phyloP scores from a whole-genome alignment of 495 filamentous ascomycete species.

The Daldinia bambusicola region DNA sequence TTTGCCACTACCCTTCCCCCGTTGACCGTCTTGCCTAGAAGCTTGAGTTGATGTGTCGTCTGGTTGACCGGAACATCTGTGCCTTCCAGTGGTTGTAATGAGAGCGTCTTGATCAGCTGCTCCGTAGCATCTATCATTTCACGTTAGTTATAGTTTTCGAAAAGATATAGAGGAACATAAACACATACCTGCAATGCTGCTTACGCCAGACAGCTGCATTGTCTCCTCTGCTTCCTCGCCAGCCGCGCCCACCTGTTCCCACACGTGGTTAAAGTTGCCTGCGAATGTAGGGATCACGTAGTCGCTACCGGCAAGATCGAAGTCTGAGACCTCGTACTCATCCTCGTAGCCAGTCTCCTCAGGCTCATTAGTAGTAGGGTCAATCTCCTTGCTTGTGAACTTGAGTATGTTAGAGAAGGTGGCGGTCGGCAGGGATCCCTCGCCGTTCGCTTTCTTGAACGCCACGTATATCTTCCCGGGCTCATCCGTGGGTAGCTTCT shows the following conservation, averaged over 20 bases:
- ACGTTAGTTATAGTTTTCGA: conserved; percentile 50
- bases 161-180: conserved; percentile 57
- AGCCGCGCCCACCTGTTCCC: conserved; percentile 89
- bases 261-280: conserved; percentile 94
- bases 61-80: conserved; percentile 87
- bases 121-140: conserved; percentile 85
- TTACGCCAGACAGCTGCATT: conserved; percentile 85
- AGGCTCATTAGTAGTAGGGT: conserved; percentile 91
- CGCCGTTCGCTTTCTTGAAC: conserved; percentile 83
- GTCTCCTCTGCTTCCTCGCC: conserved; percentile 94
- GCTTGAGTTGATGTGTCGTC: conserved; percentile 92
- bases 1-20: conserved; percentile 89
- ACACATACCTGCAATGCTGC: conserved; percentile 88
- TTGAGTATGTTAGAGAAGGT: conserved; percentile 93
- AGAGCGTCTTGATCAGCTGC: conserved; percentile 84
- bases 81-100: conserved; percentile 92
- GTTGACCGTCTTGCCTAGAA: conserved; percentile 93
- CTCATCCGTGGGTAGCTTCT: conserved; percentile 80
- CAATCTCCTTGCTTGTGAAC: conserved; percentile 97
- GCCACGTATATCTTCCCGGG: conserved; percentile 94
- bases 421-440: conserved; percentile 73
- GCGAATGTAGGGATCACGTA: conserved; percentile 94
- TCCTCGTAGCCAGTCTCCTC: conserved; percentile 95
- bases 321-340: conserved; percentile 95
- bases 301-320: conserved; percentile 90